Conservation (phyloP, 345 rosid genomes). For the Raphanus raphanistrum region DNA sequence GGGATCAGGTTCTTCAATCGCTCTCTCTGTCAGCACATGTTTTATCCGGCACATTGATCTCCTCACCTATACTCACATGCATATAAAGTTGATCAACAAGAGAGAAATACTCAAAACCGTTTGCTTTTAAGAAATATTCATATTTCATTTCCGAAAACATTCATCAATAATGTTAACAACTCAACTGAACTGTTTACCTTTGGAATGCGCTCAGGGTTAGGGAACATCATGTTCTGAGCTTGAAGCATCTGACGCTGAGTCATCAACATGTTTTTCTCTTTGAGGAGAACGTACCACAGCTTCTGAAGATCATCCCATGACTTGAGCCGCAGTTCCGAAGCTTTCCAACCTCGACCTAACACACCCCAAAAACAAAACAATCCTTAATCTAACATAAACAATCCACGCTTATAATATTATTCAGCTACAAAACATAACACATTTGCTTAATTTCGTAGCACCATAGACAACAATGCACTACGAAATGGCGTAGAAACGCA, state of each 20-base stretch:
- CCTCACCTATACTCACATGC: conserved; percentile 49
- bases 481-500: conserved; percentile 17
- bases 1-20: conserved; percentile 78
- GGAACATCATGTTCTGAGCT: conserved; percentile 76
- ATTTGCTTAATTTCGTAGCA: neutral
- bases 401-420: neutral
- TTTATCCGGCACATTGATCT: conserved; percentile 88
- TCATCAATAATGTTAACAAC: neutral
- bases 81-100: neutral
- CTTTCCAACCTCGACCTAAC: conserved; percentile 96
- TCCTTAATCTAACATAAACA: neutral
- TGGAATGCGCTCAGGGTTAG: conserved; percentile 96
- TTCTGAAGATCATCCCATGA: conserved; percentile 93
- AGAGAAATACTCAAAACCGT: neutral
- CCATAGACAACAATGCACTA: neutral
- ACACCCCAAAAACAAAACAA: neutral
- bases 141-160: neutral
- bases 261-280: conserved; percentile 98
- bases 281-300: conserved; percentile 84
- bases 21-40: conserved; percentile 82
- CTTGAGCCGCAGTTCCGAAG: conserved; percentile 84
- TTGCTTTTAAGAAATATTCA: neutral
- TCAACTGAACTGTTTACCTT: conserved; percentile 48
- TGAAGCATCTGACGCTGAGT: conserved; percentile 97
- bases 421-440: neutral